phyloP scores from a whole-genome alignment of 306 rosid species.

The Glycine tomentella region DNA sequence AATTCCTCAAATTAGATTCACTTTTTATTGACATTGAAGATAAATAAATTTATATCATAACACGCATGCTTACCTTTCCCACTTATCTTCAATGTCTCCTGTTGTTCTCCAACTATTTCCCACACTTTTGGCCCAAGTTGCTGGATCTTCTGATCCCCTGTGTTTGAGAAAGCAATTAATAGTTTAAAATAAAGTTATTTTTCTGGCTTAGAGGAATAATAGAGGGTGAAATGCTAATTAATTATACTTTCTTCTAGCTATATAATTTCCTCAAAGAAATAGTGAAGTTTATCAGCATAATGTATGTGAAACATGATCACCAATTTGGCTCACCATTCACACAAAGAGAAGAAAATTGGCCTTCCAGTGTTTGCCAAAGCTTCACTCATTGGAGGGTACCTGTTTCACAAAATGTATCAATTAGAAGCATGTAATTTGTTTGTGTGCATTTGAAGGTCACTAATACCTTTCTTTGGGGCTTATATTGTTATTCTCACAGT shows the following conservation, averaged over 20 bases:
- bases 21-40: neutral
- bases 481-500: constrained; percentile 61
- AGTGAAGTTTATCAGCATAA: constrained; percentile 6
- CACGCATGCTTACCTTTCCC: constrained; percentile 58
- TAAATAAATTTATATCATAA: neutral
- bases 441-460: neutral
- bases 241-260: constrained; percentile 7
- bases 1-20: neutral
- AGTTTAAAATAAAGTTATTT: neutral
- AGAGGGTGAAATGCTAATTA: neutral
- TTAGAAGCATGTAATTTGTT: neutral
- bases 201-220: neutral
- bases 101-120: constrained; percentile 95
- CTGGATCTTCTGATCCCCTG: constrained; percentile 82
- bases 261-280: neutral
- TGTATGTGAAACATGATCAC: constrained; percentile 12
- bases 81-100: constrained; percentile 70
- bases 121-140: constrained; percentile 67
- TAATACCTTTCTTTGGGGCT: constrained; percentile 70
- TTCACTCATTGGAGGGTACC: constrained; percentile 74
- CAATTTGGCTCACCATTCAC: constrained; percentile 72
- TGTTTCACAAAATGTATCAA: constrained; percentile 37
- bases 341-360: constrained; percentile 69
- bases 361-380: constrained; percentile 65
- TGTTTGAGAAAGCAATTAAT: constrained; percentile 38